Evolutionary conservation across 2,329 filamentous ascomycete species (phyloP).

Genomic region (Amphichorda felina): DNA sequence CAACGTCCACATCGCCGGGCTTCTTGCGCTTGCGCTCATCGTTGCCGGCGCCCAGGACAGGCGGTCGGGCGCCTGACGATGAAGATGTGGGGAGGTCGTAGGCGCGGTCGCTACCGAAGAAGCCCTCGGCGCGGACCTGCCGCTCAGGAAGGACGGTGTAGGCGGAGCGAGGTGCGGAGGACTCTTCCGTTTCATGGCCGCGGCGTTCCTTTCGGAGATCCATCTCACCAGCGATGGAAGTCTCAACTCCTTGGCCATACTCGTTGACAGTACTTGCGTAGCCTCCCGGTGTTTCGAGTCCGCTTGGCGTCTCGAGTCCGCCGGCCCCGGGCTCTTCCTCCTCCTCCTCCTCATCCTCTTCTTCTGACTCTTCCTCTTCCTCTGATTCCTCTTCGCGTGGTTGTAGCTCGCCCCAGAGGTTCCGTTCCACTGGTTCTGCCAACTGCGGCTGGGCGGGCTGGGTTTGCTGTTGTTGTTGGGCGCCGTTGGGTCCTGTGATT

Average conservation of each 20-base stretch:
- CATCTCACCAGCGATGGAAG: slow-evolving; percentile 75
- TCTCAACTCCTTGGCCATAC: slow-evolving; percentile 53
- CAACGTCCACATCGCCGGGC: slow-evolving; percentile 88
- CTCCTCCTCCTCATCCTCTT: slow-evolving; percentile 53
- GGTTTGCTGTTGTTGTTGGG: slow-evolving; percentile 18
- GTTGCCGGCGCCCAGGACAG: slow-evolving; percentile 62
- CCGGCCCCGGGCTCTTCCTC: slow-evolving; percentile 46
- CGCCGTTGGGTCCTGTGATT: slow-evolving; percentile 35
- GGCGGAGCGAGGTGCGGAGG: slow-evolving; percentile 60
- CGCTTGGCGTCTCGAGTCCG: slow-evolving; percentile 63
- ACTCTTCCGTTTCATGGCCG: slow-evolving; percentile 81
- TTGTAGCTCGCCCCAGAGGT: slow-evolving; percentile 86
- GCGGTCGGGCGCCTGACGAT: slow-evolving; percentile 45
- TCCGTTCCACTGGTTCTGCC: slow-evolving; percentile 75
- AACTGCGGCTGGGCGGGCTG: slow-evolving; percentile 26
- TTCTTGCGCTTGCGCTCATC: slow-evolving; percentile 81
- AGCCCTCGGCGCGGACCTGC: slow-evolving; percentile 74
- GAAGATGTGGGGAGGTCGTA: slow-evolving; percentile 60
- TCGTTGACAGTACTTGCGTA: slow-evolving; percentile 74
- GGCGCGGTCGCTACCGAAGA: slow-evolving; percentile 89
- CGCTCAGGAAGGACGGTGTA: slow-evolving; percentile 87
- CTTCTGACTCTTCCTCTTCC: slow-evolving; percentile 65
- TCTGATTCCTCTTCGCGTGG: slow-evolving; percentile 64
- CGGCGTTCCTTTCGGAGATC: slow-evolving; percentile 75
- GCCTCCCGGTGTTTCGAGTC: slow-evolving; percentile 70